Percentiles rank a stretch among this genome's conserved stretches.
Conservation (phyloP, 495 filamentous ascomycete species). For the Penicillium dipodomyicola region DNA sequence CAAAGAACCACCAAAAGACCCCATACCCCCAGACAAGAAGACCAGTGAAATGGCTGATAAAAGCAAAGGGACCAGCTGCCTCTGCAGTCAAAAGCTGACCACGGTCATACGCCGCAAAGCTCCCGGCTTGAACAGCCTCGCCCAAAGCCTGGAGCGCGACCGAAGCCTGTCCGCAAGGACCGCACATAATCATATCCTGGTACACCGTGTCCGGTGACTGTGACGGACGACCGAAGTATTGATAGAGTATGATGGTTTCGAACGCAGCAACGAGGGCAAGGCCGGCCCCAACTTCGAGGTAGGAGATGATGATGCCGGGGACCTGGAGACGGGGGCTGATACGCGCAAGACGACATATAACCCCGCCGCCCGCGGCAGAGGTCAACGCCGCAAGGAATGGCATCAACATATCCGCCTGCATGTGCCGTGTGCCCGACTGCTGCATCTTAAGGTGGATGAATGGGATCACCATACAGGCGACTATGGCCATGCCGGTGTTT, state of each 20-base stretch:
- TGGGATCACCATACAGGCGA: constrained; percentile 24
- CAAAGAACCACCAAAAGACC: constrained; percentile 37
- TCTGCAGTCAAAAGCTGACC: constrained; percentile 27
- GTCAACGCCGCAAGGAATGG: constrained; percentile 33
- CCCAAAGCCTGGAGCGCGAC: constrained; percentile 35
- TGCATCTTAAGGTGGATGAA: constrained; percentile 33
- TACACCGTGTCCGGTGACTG: constrained; percentile 24
- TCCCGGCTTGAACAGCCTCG: constrained; percentile 17
- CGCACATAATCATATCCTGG: constrained; percentile 40
- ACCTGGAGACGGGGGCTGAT: constrained; percentile 30
- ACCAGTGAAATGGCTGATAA: constrained; percentile 23
- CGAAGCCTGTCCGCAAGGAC: constrained; percentile 34
- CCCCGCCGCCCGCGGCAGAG: constrained; percentile 31
- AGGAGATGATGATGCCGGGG: constrained; percentile 34
- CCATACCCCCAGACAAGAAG: constrained; percentile 34
- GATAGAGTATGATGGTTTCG: constrained; percentile 24
- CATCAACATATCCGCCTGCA: constrained; percentile 24
- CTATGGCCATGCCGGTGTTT: constrained; percentile 23
- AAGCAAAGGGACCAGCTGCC: constrained; percentile 21
- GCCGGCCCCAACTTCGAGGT: constrained; percentile 31
- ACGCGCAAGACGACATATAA: constrained; percentile 20
- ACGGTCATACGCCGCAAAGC: constrained; percentile 29
- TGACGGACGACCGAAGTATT: constrained; percentile 26
- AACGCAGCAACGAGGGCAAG: constrained; percentile 27
- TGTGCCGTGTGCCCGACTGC: constrained; percentile 20